Percentiles rank a stretch among this genome's conserved stretches.
Conservation (phyloP, 1,139 yeast genomes). For the Candida gigantensis region DNA sequence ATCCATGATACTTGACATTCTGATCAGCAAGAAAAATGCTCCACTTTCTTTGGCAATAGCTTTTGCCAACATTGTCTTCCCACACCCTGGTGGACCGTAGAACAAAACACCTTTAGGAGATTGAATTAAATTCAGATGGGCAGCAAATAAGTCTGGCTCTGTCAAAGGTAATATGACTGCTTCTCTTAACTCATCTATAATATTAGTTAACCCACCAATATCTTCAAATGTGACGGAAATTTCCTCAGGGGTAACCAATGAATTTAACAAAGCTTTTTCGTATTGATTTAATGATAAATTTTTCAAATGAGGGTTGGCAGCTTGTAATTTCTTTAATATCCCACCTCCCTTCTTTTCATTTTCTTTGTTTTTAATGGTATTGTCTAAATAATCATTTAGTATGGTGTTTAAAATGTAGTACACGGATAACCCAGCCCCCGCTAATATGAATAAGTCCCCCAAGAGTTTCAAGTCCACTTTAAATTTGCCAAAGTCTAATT, state of each 20-base stretch:
- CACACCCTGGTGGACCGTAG: conserved; percentile 98
- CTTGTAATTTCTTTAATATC: conserved; percentile 60
- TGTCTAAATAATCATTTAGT: conserved; percentile 52
- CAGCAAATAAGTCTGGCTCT: conserved; percentile 62
- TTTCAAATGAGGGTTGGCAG: conserved; percentile 59
- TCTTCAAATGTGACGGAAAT: conserved; percentile 73
- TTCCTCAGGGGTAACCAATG: conserved; percentile 85
- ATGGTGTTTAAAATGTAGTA: conserved; percentile 68
- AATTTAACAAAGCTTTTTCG: conserved; percentile 71
- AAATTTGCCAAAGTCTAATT: conserved; percentile 41
- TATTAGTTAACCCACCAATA: conserved; percentile 83
- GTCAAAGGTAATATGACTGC: conserved; percentile 88
- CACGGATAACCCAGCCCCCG: conserved; percentile 83
- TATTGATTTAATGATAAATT: conserved; percentile 64
- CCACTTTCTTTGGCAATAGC: conserved; percentile 92
- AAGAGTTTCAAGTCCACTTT: conserved; percentile 55
- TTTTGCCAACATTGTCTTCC: conserved; percentile 95
- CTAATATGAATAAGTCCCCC: conserved; percentile 68
- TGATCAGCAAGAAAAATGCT: conserved; percentile 86
- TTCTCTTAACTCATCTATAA: conserved; percentile 83
- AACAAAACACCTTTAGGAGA: conserved; percentile 94
- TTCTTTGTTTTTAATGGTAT: conserved; percentile 57
- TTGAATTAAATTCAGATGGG: conserved; percentile 66
- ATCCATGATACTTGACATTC: conserved; percentile 95
- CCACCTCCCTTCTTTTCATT: conserved; percentile 66